phyloP scores from a whole-genome alignment of 306 rosid genomes.

The Hippophae rhamnoides region DNA sequence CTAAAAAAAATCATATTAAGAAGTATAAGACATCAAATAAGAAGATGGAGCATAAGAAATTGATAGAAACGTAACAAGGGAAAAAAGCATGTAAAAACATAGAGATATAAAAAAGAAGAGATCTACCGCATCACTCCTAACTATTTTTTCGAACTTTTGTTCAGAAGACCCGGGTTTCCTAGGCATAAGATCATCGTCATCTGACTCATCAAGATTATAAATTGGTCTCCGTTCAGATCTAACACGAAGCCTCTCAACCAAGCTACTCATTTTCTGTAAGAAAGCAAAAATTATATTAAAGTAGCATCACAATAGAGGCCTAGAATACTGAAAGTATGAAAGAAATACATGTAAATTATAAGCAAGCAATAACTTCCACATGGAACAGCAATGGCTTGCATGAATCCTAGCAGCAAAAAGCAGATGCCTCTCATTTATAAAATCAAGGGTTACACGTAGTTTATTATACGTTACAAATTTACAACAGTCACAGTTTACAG shows the following conservation, averaged over 20 bases:
- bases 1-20: too few relatives aligned
- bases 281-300: constrained; percentile 9
- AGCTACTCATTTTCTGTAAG: constrained; percentile 78
- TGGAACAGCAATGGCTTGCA: background rate
- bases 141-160: constrained; percentile 68
- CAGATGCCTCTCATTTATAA: background rate
- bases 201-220: constrained; percentile 84
- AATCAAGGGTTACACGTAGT: background rate
- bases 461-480: background rate
- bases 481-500: background rate
- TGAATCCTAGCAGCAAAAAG: background rate
- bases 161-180: constrained; percentile 42
- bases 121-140: constrained; percentile 71
- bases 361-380: background rate
- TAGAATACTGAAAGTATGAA: background rate
- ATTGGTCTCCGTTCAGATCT: constrained; percentile 88
- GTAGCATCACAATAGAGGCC: background rate
- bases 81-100: background rate
- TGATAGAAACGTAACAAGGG: too few relatives aligned
- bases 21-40: background rate
- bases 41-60: background rate
- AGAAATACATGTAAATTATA: background rate
- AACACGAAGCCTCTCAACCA: constrained; percentile 98
- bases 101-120: constrained; percentile 5
- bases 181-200: constrained; percentile 69